Percentiles rank a stretch among this genome's conserved stretches.
Evolutionary conservation across 1,139 yeast genomes (phyloP).

Genomic region (Hanseniaspora sp.): DNA sequence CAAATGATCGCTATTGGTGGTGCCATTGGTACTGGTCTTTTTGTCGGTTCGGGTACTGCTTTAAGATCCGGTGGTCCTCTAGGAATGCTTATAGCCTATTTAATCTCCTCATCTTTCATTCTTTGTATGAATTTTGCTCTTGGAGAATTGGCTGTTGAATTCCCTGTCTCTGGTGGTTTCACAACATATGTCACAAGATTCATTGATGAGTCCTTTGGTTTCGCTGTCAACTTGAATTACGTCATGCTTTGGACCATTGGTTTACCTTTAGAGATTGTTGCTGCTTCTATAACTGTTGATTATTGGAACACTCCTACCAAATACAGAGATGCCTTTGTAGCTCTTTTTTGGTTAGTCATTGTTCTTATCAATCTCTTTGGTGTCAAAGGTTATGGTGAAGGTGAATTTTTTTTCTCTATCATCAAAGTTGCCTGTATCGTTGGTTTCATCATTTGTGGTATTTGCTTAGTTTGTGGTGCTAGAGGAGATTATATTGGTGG

Average conservation of each 20-base stretch:
- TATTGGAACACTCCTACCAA: slow-evolving; percentile 45
- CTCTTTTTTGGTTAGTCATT: slow-evolving; percentile 37
- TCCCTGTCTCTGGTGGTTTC: slow-evolving; percentile 42
- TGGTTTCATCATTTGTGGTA: slow-evolving; percentile 61
- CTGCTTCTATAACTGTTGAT: slow-evolving; percentile 50
- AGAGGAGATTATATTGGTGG: slow-evolving; percentile 54
- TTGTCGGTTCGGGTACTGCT: slow-evolving; percentile 55
- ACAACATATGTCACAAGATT: slow-evolving; percentile 32
- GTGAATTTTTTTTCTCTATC: slow-evolving; percentile 39
- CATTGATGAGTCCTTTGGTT: slow-evolving; percentile 59
- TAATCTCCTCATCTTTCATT: slow-evolving; percentile 38
- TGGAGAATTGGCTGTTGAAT: slow-evolving; percentile 71
- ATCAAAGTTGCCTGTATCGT: slow-evolving; percentile 56
- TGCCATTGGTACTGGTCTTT: slow-evolving; percentile 59
- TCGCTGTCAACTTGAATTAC: slow-evolving; percentile 67
- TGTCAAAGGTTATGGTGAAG: slow-evolving; percentile 43
- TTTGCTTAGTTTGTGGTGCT: slow-evolving; percentile 81
- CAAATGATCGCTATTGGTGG: slow-evolving; percentile 88
- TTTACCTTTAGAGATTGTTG: slow-evolving; percentile 68
- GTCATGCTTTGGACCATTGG: slow-evolving; percentile 40
- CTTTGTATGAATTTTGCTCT: slow-evolving; percentile 51
- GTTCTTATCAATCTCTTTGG: slow-evolving; percentile 37
- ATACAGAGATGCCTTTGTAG: slow-evolving; percentile 38
- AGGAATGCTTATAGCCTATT: slow-evolving; percentile 32
- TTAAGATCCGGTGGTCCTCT: slow-evolving; percentile 60